Percentiles rank a stretch among this genome's conserved stretches.
Conservation (phyloP, 2,329 filamentous ascomycete genomes). For the Aspergillus bombycis region DNA sequence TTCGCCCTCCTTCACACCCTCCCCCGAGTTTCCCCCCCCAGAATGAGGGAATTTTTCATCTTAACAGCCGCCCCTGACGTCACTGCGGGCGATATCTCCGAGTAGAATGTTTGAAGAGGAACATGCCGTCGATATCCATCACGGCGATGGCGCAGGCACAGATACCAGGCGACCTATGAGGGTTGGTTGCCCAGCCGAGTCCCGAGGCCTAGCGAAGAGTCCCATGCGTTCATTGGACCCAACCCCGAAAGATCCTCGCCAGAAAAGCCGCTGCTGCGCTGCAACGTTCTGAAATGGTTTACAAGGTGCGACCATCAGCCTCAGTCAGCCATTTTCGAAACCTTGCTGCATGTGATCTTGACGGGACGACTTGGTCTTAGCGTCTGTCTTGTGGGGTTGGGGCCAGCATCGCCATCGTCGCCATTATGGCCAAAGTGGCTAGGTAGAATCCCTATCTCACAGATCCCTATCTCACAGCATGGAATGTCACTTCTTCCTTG, state of each 20-base stretch:
- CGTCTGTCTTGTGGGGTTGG: not conserved
- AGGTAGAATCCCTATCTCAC: not conserved
- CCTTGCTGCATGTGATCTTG: slow-evolving; percentile 4
- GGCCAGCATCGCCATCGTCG: not conserved
- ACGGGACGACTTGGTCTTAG: not conserved
- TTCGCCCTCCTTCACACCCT: not conserved
- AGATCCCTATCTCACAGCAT: not conserved
- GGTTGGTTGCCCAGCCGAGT: not conserved
- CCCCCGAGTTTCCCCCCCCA: not conserved
- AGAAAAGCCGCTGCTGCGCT: not conserved
- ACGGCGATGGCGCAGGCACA: slow-evolving; percentile 7
- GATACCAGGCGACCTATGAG: not conserved
- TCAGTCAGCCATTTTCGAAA: not conserved
- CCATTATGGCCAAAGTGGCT: not conserved
- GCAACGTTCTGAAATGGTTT: not conserved
- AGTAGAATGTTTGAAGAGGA: not conserved
- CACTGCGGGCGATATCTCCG: not conserved
- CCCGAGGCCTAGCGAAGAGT: not conserved
- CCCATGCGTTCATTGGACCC: not conserved
- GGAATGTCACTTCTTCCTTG: not conserved
- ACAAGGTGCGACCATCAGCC: not conserved
- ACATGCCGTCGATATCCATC: not conserved
- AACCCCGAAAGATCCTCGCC: not conserved
- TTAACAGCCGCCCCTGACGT: slow-evolving; percentile 3
- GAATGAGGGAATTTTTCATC: slow-evolving; percentile 1